Evolutionary conservation across 2,329 filamentous ascomycete species (phyloP).

Genomic region (Penicillium sp.): DNA sequence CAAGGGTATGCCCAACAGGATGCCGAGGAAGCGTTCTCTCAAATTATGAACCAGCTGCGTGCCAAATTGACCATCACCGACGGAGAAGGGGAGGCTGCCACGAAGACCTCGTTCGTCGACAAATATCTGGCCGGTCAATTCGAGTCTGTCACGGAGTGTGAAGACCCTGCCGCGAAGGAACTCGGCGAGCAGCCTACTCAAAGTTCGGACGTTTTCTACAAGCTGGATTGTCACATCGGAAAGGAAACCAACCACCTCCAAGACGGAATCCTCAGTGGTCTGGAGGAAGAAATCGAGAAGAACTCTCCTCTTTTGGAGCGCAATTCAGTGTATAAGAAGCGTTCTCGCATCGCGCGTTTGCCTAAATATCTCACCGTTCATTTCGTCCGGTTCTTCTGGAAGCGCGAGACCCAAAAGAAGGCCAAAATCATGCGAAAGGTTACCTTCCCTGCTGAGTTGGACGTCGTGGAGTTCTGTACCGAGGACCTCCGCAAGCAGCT

Average conservation of each 20-base stretch:
- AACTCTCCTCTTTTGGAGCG: conserved; percentile 74
- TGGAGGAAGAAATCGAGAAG: conserved; percentile 92
- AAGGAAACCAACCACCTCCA: conserved; percentile 82
- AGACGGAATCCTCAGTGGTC: conserved; percentile 79
- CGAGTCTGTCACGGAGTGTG: conserved; percentile 75
- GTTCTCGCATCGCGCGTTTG: conserved; percentile 82
- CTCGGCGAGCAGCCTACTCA: conserved; percentile 70
- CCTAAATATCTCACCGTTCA: conserved; percentile 96
- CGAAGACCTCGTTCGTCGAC: conserved; percentile 75
- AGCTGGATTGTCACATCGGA: conserved; percentile 95
- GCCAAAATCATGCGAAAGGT: conserved; percentile 99
- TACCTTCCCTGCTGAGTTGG: conserved; percentile 89
- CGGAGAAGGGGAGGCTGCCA: conserved; percentile 41
- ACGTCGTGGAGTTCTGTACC: conserved; percentile 92
- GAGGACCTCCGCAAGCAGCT: conserved; percentile 82
- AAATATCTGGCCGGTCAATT: conserved; percentile 87
- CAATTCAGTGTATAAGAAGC: conserved; percentile 85
- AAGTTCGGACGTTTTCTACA: conserved; percentile 76
- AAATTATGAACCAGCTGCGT: conserved; percentile 82
- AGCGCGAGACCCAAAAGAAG: conserved; percentile 92
- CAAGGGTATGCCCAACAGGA: conserved; percentile 95
- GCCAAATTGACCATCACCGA: conserved; percentile 72
- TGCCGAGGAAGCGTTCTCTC: conserved; percentile 97
- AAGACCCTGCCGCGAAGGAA: conserved; percentile 76
- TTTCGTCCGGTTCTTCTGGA: conserved; percentile 98